Evolutionary conservation across 176 grass and related monocot genomes (phyloP).

Genomic region (Alopecurus myosuroides): DNA sequence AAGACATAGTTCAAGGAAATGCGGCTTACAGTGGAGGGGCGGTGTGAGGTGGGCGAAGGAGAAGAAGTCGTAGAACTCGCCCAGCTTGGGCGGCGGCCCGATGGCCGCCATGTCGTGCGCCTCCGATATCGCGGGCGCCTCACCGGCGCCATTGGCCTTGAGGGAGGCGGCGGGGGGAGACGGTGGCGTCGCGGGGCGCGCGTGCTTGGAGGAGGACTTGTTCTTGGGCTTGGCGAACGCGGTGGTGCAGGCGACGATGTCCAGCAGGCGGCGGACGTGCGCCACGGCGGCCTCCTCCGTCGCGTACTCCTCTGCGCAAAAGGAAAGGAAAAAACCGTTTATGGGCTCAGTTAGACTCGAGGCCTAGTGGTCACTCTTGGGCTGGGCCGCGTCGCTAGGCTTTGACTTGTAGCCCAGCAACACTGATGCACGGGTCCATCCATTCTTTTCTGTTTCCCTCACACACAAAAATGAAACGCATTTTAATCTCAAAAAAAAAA

Average conservation of each 20-base stretch:
- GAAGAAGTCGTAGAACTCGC: conserved; percentile 99
- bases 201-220: conserved; percentile 33
- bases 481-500: too few relatives aligned
- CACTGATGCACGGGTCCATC: not conserved
- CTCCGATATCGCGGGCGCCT: conserved; percentile 68
- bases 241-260: conserved; percentile 88
- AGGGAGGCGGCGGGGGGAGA: conserved; percentile 12
- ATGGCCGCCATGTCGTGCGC: conserved; percentile 95
- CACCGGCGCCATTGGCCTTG: conserved; percentile 12
- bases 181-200: conserved; percentile 26
- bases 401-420: not conserved
- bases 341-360: not conserved
- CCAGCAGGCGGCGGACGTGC: conserved; percentile 84
- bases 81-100: conserved; percentile 65
- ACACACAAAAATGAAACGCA: too few relatives aligned
- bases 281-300: conserved; percentile 60
- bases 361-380: not conserved
- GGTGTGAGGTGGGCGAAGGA: conserved; percentile 78
- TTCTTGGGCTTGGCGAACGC: conserved; percentile 66
- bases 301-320: conserved; percentile 69
- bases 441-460: not conserved
- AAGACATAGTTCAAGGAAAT: not conserved
- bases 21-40: conserved; percentile 70
- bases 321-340: not conserved
- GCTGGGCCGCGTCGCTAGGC: not conserved